phyloP scores from a whole-genome alignment of 2,329 filamentous ascomycete species.

The Verticillium longisporum region DNA sequence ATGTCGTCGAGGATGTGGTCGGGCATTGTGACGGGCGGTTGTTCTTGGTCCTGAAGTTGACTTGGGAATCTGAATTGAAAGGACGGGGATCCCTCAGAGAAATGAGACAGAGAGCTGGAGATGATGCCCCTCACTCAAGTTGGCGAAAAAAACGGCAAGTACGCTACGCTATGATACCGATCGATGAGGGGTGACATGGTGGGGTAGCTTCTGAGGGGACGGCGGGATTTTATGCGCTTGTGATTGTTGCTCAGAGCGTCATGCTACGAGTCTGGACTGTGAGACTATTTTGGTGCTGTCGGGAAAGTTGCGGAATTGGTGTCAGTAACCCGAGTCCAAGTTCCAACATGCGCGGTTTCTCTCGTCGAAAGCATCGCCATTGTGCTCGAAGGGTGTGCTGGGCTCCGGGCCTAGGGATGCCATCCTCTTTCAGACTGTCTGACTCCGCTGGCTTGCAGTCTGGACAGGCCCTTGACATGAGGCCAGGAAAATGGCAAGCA shows the following conservation, averaged over 20 bases:
- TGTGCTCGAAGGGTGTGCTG: not conserved
- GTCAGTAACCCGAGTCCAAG: not conserved
- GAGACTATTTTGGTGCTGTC: not conserved
- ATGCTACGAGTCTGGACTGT: not conserved
- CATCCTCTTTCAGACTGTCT: too few relatives aligned
- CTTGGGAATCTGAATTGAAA: not conserved
- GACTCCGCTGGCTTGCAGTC: too few relatives aligned
- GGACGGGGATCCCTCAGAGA: not conserved
- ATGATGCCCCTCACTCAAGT: not conserved
- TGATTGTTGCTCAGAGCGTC: not conserved
- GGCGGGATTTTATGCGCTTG: not conserved
- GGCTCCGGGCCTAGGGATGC: not conserved
- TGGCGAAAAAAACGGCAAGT: not conserved
- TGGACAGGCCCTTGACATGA: too few relatives aligned
- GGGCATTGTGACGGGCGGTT: conserved; percentile 46
- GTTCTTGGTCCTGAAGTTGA: not conserved
- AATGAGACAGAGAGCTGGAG: not conserved
- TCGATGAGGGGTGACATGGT: conserved; percentile 2
- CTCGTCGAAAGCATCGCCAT: not conserved
- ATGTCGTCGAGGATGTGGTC: conserved; percentile 86
- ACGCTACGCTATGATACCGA: not conserved
- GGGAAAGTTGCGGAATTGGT: not conserved
- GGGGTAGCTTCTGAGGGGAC: conserved; percentile 5
- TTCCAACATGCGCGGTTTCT: not conserved
- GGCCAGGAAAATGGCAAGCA: not conserved